Base-by-base conservation (phyloP, 768 basidiomycete species). In the Kondoa malvinella region DNA sequence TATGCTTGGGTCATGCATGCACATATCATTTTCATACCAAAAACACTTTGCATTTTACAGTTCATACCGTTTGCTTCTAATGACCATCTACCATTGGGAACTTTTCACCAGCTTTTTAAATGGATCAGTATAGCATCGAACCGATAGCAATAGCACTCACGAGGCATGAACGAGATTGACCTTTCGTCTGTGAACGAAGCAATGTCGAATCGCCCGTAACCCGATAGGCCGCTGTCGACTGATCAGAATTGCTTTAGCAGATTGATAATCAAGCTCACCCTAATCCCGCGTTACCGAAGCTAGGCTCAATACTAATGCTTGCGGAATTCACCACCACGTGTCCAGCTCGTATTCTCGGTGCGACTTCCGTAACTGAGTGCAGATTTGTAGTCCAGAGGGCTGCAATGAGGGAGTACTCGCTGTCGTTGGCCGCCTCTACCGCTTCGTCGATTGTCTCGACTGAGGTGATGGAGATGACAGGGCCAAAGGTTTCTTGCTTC, bases 401-500 rank as follows among this genome's bases (percentile, higher is more conserved):
- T 0, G 84, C 78, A 1, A 78, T 76, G 33, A 86, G 76, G 1
- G 82, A 82, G 61, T 82, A 84, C 0, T 81, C 80, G 0, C 81
- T 78, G 0, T 78, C 76, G 70, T 86, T 86, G 3, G 84, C 83
- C 21, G 83, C 75, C 56, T 81, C 80, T 4, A 85, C 76, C 4
- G 82, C 83, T 72, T 85, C 83, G 25, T 83, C 81, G 12, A 81
- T 73, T 0, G 79, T 81, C 27, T 83, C 80, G 21, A 79, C 81
- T 1, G 78, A 75, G 0, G 79, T 77, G 62, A 85, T 76, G 12
- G 77, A 78, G 3, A 82, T 74, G 0, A 83, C 81, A 80, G 73
- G 85, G 0, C 84, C 84, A 74, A 86, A 86, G 0, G 81, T 80
- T 75, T 87, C 86, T 32, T 79, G 73, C 27, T 83, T 79, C 83